Evolutionary conservation across 2,329 filamentous ascomycete genomes (phyloP), one percentile per base, ranked within the genome.

Genomic region (Coleophoma crateriformis): DNA sequence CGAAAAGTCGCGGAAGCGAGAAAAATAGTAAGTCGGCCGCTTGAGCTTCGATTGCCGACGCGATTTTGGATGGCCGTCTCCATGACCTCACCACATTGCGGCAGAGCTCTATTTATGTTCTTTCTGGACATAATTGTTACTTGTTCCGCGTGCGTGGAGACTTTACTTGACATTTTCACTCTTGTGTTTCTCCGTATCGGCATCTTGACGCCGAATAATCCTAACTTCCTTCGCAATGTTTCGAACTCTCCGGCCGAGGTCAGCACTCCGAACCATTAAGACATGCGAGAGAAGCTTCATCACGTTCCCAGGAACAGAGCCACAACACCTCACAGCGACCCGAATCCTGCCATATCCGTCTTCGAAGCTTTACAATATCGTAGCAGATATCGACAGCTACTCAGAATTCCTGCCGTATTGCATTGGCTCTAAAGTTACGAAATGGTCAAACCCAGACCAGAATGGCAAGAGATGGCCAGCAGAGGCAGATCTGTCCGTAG

Each of bases 351-450:
- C 88, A 13, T 95, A 95, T 74, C 71, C 84, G 1, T 74, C 82
- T 33, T 62, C 69, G 4, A 74, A 81, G 1, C 83, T 99, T 59
- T 99, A 94, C 79, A 75, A 77, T 58, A 79, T 96, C 48, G 91
- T 99, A 67, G 84, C 90, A 70, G 90, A 96, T 68, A 84, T 99
- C 56, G 81, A 89, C 67, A 82, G 82, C 55, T 99, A 99, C 79
- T 74, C 78, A 35, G 67, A 75, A 57, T 99, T 97, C 75, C 81
- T 99, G n/a, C 94, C 94, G 11, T 96, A 95, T 78, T 95, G 92
- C 71, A 79, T 81, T 40, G 75, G 75, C 42, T 91, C 88, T 35
- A 78, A 76, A 53, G 90, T 97, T 38, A 96, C 90, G 1, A 75
- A 77, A 51, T 90, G 86, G 79, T 85, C 88, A 7, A 48, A 65